Conservation (phyloP, 495 filamentous ascomycete species). For the Massariosphaeria phaeospora region DNA sequence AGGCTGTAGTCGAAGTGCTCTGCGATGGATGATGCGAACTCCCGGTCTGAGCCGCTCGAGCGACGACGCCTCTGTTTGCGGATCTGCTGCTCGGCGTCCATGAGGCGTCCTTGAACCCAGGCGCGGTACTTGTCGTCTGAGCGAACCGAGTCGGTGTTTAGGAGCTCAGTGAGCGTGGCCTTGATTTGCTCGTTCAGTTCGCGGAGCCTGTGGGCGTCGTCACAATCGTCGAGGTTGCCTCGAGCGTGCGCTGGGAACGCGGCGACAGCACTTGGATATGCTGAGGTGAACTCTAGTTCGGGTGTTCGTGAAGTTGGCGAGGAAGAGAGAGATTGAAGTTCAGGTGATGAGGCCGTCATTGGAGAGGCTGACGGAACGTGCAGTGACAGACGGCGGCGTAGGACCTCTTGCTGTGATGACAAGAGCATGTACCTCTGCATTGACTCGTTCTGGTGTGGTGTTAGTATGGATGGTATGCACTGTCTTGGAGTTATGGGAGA, state of each 20-base stretch:
- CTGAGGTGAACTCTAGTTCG: conserved; percentile 8
- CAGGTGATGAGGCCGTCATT: conserved; percentile 23
- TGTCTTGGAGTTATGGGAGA: neutral
- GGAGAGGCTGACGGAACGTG: conserved; percentile 22
- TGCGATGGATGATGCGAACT: conserved; percentile 27
- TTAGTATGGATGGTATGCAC: neutral
- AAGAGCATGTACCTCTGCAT: conserved; percentile 32
- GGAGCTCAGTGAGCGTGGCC: conserved; percentile 57
- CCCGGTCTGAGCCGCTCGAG: conserved; percentile 25
- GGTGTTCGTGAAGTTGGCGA: conserved; percentile 16
- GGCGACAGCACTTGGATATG: conserved; percentile 16
- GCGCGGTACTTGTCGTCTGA: conserved; percentile 52
- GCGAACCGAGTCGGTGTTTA: conserved; percentile 58
- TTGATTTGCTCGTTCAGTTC: conserved; percentile 63
- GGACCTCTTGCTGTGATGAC: conserved; percentile 31
- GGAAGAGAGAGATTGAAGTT: conserved; percentile 24
- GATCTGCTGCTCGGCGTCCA: conserved; percentile 61
- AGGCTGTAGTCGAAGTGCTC: conserved; percentile 15
- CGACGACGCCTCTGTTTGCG: conserved; percentile 37
- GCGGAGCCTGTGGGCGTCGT: conserved; percentile 52
- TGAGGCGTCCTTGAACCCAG: conserved; percentile 59
- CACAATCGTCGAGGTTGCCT: conserved; percentile 11
- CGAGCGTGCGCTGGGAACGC: conserved; percentile 17
- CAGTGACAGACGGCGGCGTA: conserved; percentile 34
- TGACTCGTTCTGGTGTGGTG: conserved; percentile 6